Conservation (phyloP, 371 early-diverging fungal genomes). For the Mucor lusitanicus region DNA sequence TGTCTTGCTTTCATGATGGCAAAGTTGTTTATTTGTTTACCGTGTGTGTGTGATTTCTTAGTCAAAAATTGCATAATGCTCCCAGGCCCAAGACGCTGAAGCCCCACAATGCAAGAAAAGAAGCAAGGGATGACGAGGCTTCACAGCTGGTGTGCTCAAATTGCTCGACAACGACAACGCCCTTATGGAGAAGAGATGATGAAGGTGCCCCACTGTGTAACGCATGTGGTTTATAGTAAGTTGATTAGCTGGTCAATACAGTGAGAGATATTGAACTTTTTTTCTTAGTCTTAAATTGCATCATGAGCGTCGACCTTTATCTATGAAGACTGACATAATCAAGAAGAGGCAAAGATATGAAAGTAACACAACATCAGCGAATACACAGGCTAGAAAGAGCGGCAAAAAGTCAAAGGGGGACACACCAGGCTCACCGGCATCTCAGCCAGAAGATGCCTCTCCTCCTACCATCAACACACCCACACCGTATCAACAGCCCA, state of each 20-base stretch:
- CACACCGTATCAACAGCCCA: neutral
- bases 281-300: conserved; percentile 74
- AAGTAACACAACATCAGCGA: conserved; percentile 23
- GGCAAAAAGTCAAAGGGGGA: conserved; percentile 14
- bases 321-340: conserved; percentile 78
- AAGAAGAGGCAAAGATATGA: conserved; percentile 79
- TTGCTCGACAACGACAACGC: conserved; percentile 87
- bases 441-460: neutral
- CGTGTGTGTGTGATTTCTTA: neutral
- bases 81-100: conserved; percentile 62
- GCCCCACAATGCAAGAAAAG: conserved; percentile 35
- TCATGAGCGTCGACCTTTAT: conserved; percentile 72
- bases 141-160: conserved; percentile 75
- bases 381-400: conserved; percentile 8
- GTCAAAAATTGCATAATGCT: conserved; percentile 73
- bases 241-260: neutral
- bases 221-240: conserved; percentile 93
- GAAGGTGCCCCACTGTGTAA: conserved; percentile 87
- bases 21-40: neutral
- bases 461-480: neutral
- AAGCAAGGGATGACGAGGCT: conserved; percentile 35
- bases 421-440: neutral
- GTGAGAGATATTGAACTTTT: neutral
- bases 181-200: conserved; percentile 93
- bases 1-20: neutral